These are phyloP conservation scores for Ophiosphaerella narmari DNA, from an alignment of 2,329 filamentous ascomycete genomes.

Conservation along the genomic window DNA sequence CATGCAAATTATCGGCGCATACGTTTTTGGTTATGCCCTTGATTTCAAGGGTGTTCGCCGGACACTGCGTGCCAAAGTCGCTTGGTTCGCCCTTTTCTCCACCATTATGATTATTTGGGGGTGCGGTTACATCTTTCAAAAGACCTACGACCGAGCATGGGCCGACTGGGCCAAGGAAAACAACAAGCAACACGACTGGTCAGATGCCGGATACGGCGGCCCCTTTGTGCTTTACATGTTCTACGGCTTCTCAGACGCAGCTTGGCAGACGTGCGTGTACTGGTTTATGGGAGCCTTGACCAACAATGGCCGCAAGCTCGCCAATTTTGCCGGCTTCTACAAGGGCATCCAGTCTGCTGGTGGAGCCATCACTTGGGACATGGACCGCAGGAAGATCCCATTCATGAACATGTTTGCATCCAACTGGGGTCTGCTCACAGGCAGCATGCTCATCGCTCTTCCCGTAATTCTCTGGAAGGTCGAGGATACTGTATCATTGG, in stretches of 20 bases:
- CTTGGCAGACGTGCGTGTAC: slow-evolving; percentile 89
- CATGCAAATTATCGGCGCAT: slow-evolving; percentile 77
- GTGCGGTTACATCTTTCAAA: slow-evolving; percentile 79
- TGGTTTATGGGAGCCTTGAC: slow-evolving; percentile 95
- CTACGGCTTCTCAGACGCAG: slow-evolving; percentile 86
- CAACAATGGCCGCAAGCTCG: slow-evolving; percentile 89
- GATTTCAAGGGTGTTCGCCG: slow-evolving; percentile 65
- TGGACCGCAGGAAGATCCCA: slow-evolving; percentile 63
- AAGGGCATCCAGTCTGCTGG: slow-evolving; percentile 90
- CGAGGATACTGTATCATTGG: slow-evolving; percentile 77
- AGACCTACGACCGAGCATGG: slow-evolving; percentile 56
- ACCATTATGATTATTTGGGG: slow-evolving; percentile 83
- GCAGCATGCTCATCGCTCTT: slow-evolving; percentile 74
- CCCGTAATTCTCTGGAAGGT: slow-evolving; percentile 81
- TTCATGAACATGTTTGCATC: slow-evolving; percentile 75
- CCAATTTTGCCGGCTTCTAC: slow-evolving; percentile 91
- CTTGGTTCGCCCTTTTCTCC: slow-evolving; percentile 64
- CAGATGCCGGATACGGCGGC: slow-evolving; percentile 68
- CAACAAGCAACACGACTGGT: slow-evolving; percentile 65
- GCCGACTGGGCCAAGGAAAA: slow-evolving; percentile 19
- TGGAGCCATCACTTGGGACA: slow-evolving; percentile 73
- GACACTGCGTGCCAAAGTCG: slow-evolving; percentile 68
- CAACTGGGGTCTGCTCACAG: slow-evolving; percentile 76
- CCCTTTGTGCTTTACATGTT: slow-evolving; percentile 90
- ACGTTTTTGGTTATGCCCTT: slow-evolving; percentile 72